A percentile compares a stretch with the other conserved stretches of the same genome.
Conservation (phyloP, 139 green algal genomes). For the Auxenochlorella pyrenoidosa region DNA sequence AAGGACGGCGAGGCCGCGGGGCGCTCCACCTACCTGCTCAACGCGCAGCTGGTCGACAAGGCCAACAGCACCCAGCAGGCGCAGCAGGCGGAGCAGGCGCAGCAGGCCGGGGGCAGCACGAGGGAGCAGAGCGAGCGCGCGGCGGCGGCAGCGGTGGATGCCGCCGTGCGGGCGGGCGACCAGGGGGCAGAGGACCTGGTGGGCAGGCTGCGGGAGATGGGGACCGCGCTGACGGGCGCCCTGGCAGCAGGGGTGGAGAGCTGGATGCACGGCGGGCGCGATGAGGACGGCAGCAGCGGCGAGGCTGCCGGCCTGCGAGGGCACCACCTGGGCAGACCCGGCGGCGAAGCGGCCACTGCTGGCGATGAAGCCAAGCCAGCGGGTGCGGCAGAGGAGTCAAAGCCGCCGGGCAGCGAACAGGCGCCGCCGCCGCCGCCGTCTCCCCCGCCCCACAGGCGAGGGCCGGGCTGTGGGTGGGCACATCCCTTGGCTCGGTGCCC, state of each 20-base stretch:
- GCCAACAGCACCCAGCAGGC: neutral
- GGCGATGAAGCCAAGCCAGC: neutral
- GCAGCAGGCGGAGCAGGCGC: neutral
- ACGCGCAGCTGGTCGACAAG: neutral
- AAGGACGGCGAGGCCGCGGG: neutral
- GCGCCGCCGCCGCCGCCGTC: neutral
- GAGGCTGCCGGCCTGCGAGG: neutral
- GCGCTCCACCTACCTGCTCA: constrained; percentile 17
- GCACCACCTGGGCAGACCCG: neutral
- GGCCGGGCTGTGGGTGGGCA: too few relatives aligned
- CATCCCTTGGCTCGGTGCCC: too few relatives aligned
- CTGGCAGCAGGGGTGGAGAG: neutral
- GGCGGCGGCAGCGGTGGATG: neutral
- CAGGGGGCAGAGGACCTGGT: neutral
- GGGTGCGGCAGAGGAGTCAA: neutral
- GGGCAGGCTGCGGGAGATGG: constrained; percentile 6
- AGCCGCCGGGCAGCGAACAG: too few relatives aligned
- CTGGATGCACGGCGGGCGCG: neutral
- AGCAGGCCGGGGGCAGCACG: neutral
- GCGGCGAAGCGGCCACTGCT: neutral
- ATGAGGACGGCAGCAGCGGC: neutral
- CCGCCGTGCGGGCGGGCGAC: neutral
- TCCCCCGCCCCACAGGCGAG: neutral
- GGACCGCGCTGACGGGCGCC: neutral
- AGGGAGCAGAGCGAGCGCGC: neutral